Conservation (phyloP, 192 early-diverging fungal species). For the Backusella macrospora region DNA sequence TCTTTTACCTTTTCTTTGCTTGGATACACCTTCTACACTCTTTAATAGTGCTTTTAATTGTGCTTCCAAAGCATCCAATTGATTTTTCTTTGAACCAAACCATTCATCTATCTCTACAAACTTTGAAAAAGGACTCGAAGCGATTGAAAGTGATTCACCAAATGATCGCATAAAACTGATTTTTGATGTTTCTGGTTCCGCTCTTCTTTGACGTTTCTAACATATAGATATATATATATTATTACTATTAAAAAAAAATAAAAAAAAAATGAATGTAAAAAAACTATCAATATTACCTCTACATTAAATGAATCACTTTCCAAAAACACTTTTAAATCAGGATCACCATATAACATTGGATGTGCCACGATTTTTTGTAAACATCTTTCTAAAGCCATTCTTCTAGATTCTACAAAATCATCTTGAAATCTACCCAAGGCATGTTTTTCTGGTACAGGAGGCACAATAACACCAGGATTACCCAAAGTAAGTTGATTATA, state of each 20-base stretch:
- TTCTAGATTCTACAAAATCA: constrained; percentile 91
- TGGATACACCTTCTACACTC: constrained; percentile 76
- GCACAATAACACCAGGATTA: constrained; percentile 90
- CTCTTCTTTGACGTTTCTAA: constrained; percentile 57
- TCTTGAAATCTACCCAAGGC: constrained; percentile 90
- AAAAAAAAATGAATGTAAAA: neutral
- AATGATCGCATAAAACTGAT: constrained; percentile 65
- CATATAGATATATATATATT: neutral
- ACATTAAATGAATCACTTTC: constrained; percentile 84
- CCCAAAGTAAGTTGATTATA: constrained; percentile 76
- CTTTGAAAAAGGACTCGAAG: constrained; percentile 59
- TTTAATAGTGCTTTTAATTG: constrained; percentile 78
- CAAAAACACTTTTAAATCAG: constrained; percentile 83
- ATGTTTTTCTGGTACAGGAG: constrained; percentile 94
- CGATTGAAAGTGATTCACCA: constrained; percentile 69
- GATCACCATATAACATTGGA: constrained; percentile 79
- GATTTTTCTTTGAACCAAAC: constrained; percentile 73
- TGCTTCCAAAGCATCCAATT: constrained; percentile 75
- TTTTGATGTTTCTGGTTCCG: constrained; percentile 40
- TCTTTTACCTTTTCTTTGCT: constrained; percentile 62
- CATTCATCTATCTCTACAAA: constrained; percentile 78
- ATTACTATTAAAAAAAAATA: constrained; percentile 25
- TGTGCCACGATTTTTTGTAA: constrained; percentile 80
- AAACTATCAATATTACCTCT: constrained; percentile 48
- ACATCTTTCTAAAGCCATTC: constrained; percentile 83